Evolutionary conservation across 768 basidiomycete species (phyloP), one percentile per base, ranked within the genome.

Genomic region (Lactarius pseudohatsudake): DNA sequence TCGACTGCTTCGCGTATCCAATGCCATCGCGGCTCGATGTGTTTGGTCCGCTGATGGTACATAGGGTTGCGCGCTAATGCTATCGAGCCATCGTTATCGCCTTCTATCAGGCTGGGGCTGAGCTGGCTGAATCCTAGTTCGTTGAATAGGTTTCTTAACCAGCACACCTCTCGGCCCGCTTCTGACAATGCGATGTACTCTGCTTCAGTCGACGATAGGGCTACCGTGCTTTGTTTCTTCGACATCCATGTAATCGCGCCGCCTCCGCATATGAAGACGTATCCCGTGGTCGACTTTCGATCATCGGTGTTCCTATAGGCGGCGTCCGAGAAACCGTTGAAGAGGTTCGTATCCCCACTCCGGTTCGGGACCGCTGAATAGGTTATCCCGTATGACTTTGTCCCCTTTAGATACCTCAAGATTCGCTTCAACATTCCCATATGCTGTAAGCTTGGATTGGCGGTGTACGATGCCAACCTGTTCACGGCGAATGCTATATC

Each of bases 211-310:
- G 10, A 47, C 2, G 45, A 47, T 3, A 47, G 2, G 9, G 45
- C n/a, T 1, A 47, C 2, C 13, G 45, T 47, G 0, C 28, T 30
- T 6, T 55, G 54, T 8, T 32, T 55, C 2, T 30, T 55, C 0
- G 28, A 55, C 2, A 28, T 2, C 54, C 54, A 55, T 6, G 54
- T 55, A 0, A 55, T 18, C 1, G 18, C 54, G 1, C 54, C 54
- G 7, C 54, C 54, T 16, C 13, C 28, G 1, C 15, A 6, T 0
- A 32, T 18, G 28, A 55, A 32, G 2, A 32, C 28, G 11, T 47
- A 47, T 0, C 45, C n/a, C 0, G 11, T 22, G 0, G 45, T 47
- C 0, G 45, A 47, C 2, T 32, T 30, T 1, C 3, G 8, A 5
- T 32, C 28, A 10, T 32, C 30, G 0, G 5, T 6, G 6, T 32